A percentile compares a stretch with the other conserved stretches of the same genome.
Evolutionary conservation across 2,329 filamentous ascomycete species (phyloP).

Genomic region (Trichoderma cornu-damae): DNA sequence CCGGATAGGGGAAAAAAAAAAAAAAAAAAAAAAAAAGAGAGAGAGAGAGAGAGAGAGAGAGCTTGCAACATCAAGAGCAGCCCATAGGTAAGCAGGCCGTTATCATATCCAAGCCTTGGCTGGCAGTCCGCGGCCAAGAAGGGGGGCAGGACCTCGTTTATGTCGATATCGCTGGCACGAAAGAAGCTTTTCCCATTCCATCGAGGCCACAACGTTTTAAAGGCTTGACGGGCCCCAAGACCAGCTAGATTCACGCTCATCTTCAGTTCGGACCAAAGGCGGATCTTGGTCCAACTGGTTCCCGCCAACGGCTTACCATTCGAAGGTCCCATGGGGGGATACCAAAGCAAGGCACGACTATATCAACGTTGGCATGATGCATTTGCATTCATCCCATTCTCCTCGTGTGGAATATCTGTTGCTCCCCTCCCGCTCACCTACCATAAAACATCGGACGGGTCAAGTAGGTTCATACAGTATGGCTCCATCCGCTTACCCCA

Average conservation of each 20-base stretch:
- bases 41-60: too few species aligned
- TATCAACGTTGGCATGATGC: not conserved
- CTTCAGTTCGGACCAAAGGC: not conserved
- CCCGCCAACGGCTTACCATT: not conserved
- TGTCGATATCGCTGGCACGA: not conserved
- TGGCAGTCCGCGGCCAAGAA: not conserved
- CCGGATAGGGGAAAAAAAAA: too few species aligned
- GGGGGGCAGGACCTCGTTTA: not conserved
- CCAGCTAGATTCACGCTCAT: not conserved
- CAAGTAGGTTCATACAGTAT: not conserved
- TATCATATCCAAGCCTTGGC: not conserved
- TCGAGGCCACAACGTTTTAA: not conserved
- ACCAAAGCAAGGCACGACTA: not conserved
- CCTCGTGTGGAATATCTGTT: not conserved
- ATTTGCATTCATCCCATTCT: not conserved
- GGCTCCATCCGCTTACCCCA: not conserved
- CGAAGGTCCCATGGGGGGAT: not conserved
- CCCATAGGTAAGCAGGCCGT: not conserved
- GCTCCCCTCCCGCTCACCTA: not conserved
- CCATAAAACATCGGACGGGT: not conserved
- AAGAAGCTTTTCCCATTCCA: not conserved
- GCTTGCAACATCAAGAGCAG: too few species aligned
- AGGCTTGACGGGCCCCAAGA: not conserved
- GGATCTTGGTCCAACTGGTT: slow-evolving; percentile 5
- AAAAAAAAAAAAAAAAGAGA: too few species aligned